A percentile compares a stretch with the other conserved stretches of the same genome.
phyloP scores from a whole-genome alignment of 208 protist genomes.

The Leishmania mexicana region DNA sequence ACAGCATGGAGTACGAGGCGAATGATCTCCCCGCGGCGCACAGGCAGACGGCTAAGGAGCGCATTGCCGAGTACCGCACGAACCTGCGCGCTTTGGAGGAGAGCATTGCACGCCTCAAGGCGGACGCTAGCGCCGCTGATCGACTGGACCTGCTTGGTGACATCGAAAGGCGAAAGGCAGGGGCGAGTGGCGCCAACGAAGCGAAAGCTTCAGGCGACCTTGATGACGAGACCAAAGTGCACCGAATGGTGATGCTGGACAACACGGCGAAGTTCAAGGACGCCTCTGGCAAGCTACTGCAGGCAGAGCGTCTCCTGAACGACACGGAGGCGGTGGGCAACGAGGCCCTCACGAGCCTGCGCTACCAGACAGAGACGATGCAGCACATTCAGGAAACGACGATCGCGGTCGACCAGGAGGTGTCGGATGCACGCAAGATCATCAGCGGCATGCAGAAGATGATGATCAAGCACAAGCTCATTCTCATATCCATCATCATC shows the following conservation, averaged over 20 bases:
- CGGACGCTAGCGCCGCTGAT: slow-evolving; percentile 54
- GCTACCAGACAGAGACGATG: slow-evolving; percentile 72
- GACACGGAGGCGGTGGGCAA: slow-evolving; percentile 66
- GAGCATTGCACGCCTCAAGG: slow-evolving; percentile 40
- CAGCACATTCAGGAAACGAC: slow-evolving; percentile 69
- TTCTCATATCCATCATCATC: slow-evolving; percentile 58
- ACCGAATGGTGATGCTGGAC: slow-evolving; percentile 72
- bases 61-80: slow-evolving; percentile 46
- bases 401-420: slow-evolving; percentile 70
- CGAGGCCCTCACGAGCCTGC: slow-evolving; percentile 60
- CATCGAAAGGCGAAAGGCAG: slow-evolving; percentile 4
- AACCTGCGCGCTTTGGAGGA: slow-evolving; percentile 44
- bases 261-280: slow-evolving; percentile 75
- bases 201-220: slow-evolving; percentile 13
- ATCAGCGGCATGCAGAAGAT: slow-evolving; percentile 61
- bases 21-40: slow-evolving; percentile 53
- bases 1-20: slow-evolving; percentile 80
- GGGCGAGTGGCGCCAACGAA: background rate
- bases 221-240: slow-evolving; percentile 51
- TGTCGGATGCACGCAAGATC: slow-evolving; percentile 69
- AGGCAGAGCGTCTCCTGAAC: slow-evolving; percentile 71
- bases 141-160: slow-evolving; percentile 54
- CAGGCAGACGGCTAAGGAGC: slow-evolving; percentile 46
- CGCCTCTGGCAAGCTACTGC: slow-evolving; percentile 47
- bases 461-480: slow-evolving; percentile 82